Evolutionary conservation across 164 flowering plant species (phyloP), one percentile per base, ranked within the genome.

Genomic region (Vitis labrusca): DNA sequence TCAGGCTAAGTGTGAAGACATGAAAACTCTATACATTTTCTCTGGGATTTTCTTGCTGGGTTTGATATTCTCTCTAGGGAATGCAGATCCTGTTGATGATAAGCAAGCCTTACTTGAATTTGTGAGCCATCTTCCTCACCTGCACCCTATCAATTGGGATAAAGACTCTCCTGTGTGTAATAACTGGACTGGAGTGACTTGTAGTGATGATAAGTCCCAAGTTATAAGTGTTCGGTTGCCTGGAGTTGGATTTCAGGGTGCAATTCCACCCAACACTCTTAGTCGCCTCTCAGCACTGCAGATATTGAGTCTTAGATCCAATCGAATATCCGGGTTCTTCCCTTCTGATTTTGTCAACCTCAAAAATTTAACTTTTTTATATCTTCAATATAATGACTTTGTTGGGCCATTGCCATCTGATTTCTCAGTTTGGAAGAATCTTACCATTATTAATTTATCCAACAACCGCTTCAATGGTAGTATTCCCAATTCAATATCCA

Each of bases 101-200:
- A 88, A 82, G 78, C 77, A 65, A 66, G 94, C 92, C 3, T 68
- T 89, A 74, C 79, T 88, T 14, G 89, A 88, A 63, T 89, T 89
- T 53, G 76, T 80, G 32, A 72, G 23, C 60, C 74, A 77, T 17
- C 44, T 85, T 5, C 80, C 83, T 65, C 92, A 83, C 63, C 79
- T 83, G 10, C 83, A 82, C 6, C 44, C 71, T 17, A 82, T 88
- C 5, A 88, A 84, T 74, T 89, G 92, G 94, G 73, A 76, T 19
- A 75, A 66, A 37, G 61, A 50, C 55, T 70, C 76, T 27, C 51
- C 85, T 10, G 85, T 86, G 9, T 89, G 92, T 59, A 66, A 61
- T 50, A 67, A 78, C 73, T 89, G 94, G 94, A 89, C 83, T 48
- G 92, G 94, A 54, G 82, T 89, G 14, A 69, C 76, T 53, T 89